phyloP scores from a whole-genome alignment of 805 yeast species.

The Teunomyces tritomae region DNA sequence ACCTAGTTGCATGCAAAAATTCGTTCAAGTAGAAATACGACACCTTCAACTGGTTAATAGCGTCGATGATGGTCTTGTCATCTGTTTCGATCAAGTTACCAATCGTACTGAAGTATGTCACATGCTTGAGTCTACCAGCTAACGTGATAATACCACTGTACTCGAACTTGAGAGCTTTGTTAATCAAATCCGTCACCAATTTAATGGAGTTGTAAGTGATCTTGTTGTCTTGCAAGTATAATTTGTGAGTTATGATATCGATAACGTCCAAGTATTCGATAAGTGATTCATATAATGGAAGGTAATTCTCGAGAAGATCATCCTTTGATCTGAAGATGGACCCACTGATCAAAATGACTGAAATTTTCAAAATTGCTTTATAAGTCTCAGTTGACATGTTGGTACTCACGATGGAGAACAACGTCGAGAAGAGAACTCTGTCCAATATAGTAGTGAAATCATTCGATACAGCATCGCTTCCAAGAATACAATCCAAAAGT shows the following conservation, averaged over 20 bases:
- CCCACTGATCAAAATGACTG: constrained; percentile 42
- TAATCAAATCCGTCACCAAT: constrained; percentile 44
- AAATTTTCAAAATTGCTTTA: constrained; percentile 44
- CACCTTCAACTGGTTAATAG: constrained; percentile 28
- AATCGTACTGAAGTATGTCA: constrained; percentile 44
- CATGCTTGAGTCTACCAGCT: constrained; percentile 46
- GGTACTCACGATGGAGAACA: constrained; percentile 40
- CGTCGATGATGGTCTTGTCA: constrained; percentile 30
- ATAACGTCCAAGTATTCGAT: constrained; percentile 40
- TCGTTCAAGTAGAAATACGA: constrained; percentile 37
- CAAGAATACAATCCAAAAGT: constrained; percentile 42
- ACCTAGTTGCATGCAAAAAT: constrained; percentile 30
- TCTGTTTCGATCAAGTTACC: constrained; percentile 40
- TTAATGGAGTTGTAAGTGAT: constrained; percentile 43
- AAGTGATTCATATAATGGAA: constrained; percentile 36
- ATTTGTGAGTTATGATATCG: constrained; percentile 40
- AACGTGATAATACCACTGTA: constrained; percentile 44
- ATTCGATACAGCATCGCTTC: constrained; percentile 40
- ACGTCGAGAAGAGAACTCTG: constrained; percentile 36
- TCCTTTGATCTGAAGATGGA: constrained; percentile 38
- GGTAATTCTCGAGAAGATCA: constrained; percentile 32
- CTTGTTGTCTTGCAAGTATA: constrained; percentile 44
- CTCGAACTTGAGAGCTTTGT: constrained; percentile 39
- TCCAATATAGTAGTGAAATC: constrained; percentile 37
- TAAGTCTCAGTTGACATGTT: constrained; percentile 46